Percentiles rank a stretch among this genome's conserved stretches.
These are phyloP conservation scores for Glycine tomentella DNA, from an alignment of 306 rosid species.

Conservation along the genomic window DNA sequence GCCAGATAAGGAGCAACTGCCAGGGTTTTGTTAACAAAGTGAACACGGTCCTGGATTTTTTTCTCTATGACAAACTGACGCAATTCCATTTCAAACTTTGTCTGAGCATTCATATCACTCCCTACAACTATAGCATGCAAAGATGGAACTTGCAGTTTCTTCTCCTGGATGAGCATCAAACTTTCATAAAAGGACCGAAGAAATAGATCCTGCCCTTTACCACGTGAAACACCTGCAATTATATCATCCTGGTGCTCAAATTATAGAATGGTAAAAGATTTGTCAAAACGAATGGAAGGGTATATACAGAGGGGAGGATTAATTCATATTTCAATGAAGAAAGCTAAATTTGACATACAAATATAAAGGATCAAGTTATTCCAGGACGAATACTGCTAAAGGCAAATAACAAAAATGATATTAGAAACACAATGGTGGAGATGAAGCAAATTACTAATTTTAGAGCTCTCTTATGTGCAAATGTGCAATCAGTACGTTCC, in stretches of 20 bases:
- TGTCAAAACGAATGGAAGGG: slow-evolving; percentile 2
- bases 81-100: slow-evolving; percentile 76
- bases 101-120: slow-evolving; percentile 89
- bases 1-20: slow-evolving; percentile 93
- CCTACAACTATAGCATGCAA: slow-evolving; percentile 93
- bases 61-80: slow-evolving; percentile 77
- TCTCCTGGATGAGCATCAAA: slow-evolving; percentile 67
- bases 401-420: neutral
- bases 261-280: slow-evolving; percentile 22
- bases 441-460: slow-evolving; percentile 21
- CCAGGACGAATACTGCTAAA: slow-evolving; percentile 15
- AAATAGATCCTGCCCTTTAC: slow-evolving; percentile 97
- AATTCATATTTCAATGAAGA: slow-evolving; percentile 19
- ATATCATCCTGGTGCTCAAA: slow-evolving; percentile 40
- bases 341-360: slow-evolving; percentile 13
- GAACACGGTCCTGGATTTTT: slow-evolving; percentile 80
- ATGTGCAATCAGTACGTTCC: slow-evolving; percentile 8
- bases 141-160: slow-evolving; percentile 80
- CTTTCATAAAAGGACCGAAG: slow-evolving; percentile 78
- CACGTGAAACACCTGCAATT: slow-evolving; percentile 90
- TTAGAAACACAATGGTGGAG: neutral
- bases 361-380: slow-evolving; percentile 29
- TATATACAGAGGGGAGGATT: neutral
- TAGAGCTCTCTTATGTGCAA: slow-evolving; percentile 20
- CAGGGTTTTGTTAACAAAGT: slow-evolving; percentile 90